Base-by-base conservation (phyloP, 2,329 filamentous ascomycete species). In the Botryotinia convoluta region DNA sequence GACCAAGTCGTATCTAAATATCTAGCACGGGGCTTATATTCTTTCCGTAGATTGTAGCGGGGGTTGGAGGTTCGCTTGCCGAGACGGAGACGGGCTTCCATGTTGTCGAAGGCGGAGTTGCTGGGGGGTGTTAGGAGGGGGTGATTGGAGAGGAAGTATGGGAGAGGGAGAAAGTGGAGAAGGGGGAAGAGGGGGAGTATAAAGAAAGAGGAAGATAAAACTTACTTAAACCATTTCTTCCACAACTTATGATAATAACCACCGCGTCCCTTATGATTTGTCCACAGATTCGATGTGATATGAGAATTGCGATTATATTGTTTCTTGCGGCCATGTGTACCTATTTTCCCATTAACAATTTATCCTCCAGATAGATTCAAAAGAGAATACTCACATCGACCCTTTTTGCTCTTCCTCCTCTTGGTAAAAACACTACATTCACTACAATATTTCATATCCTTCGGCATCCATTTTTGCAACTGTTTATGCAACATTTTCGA, bases 201-300 rank as follows among this genome's bases (percentile, higher is more conserved):
- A 18, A 45, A 45, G 7, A 22, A 22, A 22, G 44, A 18, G 51
- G 6, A 57, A 29, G 2, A 8, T 4, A 32, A 29, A 32, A 1
- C n/a, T 29, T 18, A 57, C 51, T 78, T 80, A 57, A 79, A 78
- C 79, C 79, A 79, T 44, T 74, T 79, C 61, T 77, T 79, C 79
- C 79, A 80, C 3, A 79, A 20, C n/a, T 76, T 77, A 2, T 42
- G 18, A 4, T 77, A 75, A 51, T 78, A 80, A 2, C 75, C 77
- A 5, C 79, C 77, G 12, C 35, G 59, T 48, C 78, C 65, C 3
- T 73, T 73, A 4, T 71, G 64, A 69, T 79, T 75, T 0, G 78
- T 79, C 79, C 78, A 80, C 48, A 72, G 75, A 70, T 74, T 75
- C 3, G 39, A 39, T 29, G 67, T 32, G 9, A 54, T 48, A 1